Base-by-base conservation (phyloP, 2,329 filamentous ascomycete genomes). In the Claviceps africana region DNA sequence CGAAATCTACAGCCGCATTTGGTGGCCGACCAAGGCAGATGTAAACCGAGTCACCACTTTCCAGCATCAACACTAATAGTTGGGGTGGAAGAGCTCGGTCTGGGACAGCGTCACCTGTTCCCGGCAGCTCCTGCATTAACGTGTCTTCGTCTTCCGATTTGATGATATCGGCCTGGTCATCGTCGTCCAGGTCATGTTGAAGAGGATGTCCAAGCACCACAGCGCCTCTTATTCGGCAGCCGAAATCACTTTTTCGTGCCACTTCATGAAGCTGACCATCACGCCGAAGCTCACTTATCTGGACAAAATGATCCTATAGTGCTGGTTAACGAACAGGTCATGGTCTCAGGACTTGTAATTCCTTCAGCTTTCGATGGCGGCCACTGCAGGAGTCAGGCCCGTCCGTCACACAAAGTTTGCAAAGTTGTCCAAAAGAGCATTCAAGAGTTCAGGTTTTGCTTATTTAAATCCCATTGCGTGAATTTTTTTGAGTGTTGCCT, bases 161-260 rank as follows among this genome's bases (percentile, higher is more conserved):
- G 55, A 67, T 48, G 30, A 55, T 51, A 21, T 58, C 59, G 33
- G 60, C 58, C 9, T 56, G 53, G 37, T 56, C 54, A 39, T 60
- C 65, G 52, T 64, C 62, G 48, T 68, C 63, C 55, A 67, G 63
- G 48, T 67, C 54, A 50, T 60, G 65, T 47, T 67, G 72, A 47
- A 72, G 69, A 47, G 69, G 65, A 51, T 76, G 69, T 43, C 87
- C 88, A 59, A 97, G 78, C 15, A 90, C 81, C 53, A 79, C 79
- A 4, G 88, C 88, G 60, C 88, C 86, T 55, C 86, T 75, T 57
- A 97, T 96, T 44, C 82, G 78, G 33, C 81, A 78, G 51, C 82
- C 82, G 64, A 97, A 91, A 63, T 95, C 82, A 42, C 76, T 75
- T 66, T 90, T 94, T 55, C 79, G 78, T n/a, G 78, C 74, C n/a